These are phyloP conservation scores for Fusarium coicis DNA, from an alignment of 2,329 filamentous ascomycete genomes.

Conservation along the genomic window DNA sequence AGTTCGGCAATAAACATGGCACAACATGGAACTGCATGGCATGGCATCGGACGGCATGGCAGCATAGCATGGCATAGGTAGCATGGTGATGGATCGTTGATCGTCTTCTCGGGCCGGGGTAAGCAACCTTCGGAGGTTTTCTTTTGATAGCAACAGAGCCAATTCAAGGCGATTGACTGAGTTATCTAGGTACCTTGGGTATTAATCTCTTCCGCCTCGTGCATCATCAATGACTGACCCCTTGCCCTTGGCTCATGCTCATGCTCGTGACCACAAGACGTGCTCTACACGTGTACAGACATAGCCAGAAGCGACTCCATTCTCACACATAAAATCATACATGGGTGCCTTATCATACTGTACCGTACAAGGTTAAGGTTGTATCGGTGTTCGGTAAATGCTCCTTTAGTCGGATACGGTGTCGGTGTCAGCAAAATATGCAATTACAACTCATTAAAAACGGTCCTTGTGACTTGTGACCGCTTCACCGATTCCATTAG, in stretches of 20 bases:
- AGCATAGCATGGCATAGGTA: neutral
- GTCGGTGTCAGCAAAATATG: conserved; percentile 10
- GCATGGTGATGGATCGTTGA: conserved; percentile 27
- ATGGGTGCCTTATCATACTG: conserved; percentile 20
- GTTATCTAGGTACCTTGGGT: neutral
- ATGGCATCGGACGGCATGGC: neutral
- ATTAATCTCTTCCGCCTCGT: conserved; percentile 16
- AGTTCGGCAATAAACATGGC: conserved; percentile 8
- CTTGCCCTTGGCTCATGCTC: conserved; percentile 3
- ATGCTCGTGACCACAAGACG: conserved; percentile 12
- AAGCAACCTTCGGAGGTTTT: conserved; percentile 37
- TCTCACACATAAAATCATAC: conserved; percentile 2
- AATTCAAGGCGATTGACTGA: neutral
- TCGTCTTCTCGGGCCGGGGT: conserved; percentile 20
- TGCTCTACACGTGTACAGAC: conserved; percentile 23
- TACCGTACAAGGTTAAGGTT: neutral
- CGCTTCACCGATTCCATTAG: conserved; percentile 30
- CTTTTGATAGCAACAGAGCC: neutral
- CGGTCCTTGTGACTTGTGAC: conserved; percentile 22
- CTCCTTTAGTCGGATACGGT: neutral
- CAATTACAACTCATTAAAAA: conserved; percentile 32
- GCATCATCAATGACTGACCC: neutral
- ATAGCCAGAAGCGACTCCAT: conserved; percentile 12
- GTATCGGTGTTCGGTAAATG: conserved; percentile 3
- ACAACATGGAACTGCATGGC: conserved; percentile 1